Percentiles rank a stretch among this genome's conserved stretches.
phyloP scores from a whole-genome alignment of 1,284 basidiomycete species.

The Boletellus deceptivus region DNA sequence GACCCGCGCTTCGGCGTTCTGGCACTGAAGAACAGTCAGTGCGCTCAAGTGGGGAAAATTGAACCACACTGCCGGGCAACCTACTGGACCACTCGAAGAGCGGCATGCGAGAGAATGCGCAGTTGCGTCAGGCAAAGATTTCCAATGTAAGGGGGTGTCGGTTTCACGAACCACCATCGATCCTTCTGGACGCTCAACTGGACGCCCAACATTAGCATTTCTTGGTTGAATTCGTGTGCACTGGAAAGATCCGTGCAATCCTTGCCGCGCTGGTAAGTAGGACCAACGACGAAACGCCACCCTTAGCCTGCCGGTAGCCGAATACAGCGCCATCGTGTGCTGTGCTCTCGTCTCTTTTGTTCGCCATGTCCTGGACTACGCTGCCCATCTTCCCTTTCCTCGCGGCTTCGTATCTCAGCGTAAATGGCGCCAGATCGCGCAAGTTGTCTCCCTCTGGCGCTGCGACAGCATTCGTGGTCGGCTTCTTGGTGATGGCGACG shows the following conservation, averaged over 20 bases:
- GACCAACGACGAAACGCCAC: too few species aligned
- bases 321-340: too few species aligned
- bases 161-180: too few species aligned
- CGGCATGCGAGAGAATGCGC: not conserved
- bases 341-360: too few species aligned
- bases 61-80: not conserved
- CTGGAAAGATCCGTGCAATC: too few species aligned
- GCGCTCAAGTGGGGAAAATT: not conserved
- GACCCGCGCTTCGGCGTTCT: slow-evolving; percentile 6
- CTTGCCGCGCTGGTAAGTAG: too few species aligned
- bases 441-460: slow-evolving; percentile 75
- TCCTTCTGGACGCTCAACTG: too few species aligned
- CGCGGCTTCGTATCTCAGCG: slow-evolving; percentile 39
- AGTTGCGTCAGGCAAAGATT: too few species aligned
- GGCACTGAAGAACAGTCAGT: slow-evolving; percentile 15
- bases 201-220: too few species aligned
- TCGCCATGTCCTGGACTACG: slow-evolving; percentile 15
- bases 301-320: too few species aligned
- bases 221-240: too few species aligned
- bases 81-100: slow-evolving; percentile 16
- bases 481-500: slow-evolving; percentile 62
- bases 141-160: too few species aligned
- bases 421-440: slow-evolving; percentile 41
- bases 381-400: slow-evolving; percentile 32
- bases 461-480: slow-evolving; percentile 71